Evolutionary conservation across 2,329 filamentous ascomycete genomes (phyloP), one percentile per base, ranked within the genome.

Genomic region (Aspergillus phoenicis): DNA sequence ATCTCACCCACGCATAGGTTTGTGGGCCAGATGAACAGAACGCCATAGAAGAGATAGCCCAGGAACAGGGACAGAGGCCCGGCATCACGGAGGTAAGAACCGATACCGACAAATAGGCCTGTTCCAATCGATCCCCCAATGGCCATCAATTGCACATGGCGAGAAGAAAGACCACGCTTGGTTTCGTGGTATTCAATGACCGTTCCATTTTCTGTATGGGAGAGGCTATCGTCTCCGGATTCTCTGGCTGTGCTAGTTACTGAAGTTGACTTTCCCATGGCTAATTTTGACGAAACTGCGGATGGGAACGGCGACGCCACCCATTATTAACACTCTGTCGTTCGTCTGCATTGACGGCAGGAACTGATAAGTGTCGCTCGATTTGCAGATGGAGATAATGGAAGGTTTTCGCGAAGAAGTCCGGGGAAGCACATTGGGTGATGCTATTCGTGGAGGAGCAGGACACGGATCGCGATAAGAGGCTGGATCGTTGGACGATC

Each of bases 51-150:
- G 13, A 76, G 60, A 59, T 77, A 78, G 2, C 73, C 76, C 20
- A 78, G 63, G 22, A 78, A 68, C 2, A 78, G 48, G 1, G 69
- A 73, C 13, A 74, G 52, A 0, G 76, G 76, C 1, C 76, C 76
- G 2, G 73, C 70, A 53, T 72, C 65, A 0, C 66, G 66, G 20
- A 78, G 65, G 39, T 72, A 73, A 3, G 66, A 66, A 5, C 76
- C 76, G 33, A 76, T 76, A 13, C 71, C 70, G 6, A 77, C 73
- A 33, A 76, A 76, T 2, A 78, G 69, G 2, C 68, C 73, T 0
- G 70, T 75, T 30, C 61, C 61, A 10, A 63, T 63, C 1, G 59
- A 56, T 1, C 61, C 61, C 6, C 61, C 61, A 13, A 63, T 63
- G 6, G 61, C 58, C 61, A 63, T 63, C 39, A 63, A 15, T 33